Conservation (phyloP, 768 basidiomycete genomes). For the Psilocybe cubensis region DNA sequence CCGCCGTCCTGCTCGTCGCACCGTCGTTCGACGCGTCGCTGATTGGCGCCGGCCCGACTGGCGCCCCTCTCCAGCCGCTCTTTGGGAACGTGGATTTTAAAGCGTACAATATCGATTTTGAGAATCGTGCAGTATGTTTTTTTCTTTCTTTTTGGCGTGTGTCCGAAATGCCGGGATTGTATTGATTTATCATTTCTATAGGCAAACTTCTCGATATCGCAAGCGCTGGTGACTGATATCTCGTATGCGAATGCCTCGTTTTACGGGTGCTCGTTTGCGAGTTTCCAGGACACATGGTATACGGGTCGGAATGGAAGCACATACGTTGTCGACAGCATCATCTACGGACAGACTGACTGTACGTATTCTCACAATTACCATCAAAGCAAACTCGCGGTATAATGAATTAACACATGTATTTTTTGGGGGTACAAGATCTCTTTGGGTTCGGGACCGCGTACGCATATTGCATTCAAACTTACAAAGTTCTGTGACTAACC, state of each 20-base stretch:
- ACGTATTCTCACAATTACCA: too few relatives aligned
- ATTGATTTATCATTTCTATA: slow-evolving; percentile 13
- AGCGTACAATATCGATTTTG: slow-evolving; percentile 68
- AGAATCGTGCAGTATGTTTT: slow-evolving; percentile 62
- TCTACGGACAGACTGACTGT: slow-evolving; percentile 72
- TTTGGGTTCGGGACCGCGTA: slow-evolving; percentile 67
- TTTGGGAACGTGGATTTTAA: slow-evolving; percentile 64
- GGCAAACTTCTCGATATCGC: slow-evolving; percentile 63
- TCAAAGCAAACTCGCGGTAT: too few relatives aligned
- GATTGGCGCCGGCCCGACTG: slow-evolving; percentile 62
- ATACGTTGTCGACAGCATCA: slow-evolving; percentile 62
- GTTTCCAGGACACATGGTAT: slow-evolving; percentile 71
- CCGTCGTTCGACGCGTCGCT: slow-evolving; percentile 60
- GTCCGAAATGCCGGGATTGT: neutral
- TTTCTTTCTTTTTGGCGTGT: neutral
- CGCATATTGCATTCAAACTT: slow-evolving; percentile 14
- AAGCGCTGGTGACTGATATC: slow-evolving; percentile 64
- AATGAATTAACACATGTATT: too few relatives aligned
- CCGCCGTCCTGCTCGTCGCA: slow-evolving; percentile 59
- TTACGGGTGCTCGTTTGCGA: slow-evolving; percentile 63
- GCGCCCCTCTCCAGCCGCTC: slow-evolving; percentile 51
- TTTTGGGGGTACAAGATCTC: slow-evolving; percentile 38
- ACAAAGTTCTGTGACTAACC: neutral
- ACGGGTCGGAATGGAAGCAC: slow-evolving; percentile 61
- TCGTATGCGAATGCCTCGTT: slow-evolving; percentile 72